Evolutionary conservation across 1,139 yeast species (phyloP).

Genomic region (Komagataea norvegica): DNA sequence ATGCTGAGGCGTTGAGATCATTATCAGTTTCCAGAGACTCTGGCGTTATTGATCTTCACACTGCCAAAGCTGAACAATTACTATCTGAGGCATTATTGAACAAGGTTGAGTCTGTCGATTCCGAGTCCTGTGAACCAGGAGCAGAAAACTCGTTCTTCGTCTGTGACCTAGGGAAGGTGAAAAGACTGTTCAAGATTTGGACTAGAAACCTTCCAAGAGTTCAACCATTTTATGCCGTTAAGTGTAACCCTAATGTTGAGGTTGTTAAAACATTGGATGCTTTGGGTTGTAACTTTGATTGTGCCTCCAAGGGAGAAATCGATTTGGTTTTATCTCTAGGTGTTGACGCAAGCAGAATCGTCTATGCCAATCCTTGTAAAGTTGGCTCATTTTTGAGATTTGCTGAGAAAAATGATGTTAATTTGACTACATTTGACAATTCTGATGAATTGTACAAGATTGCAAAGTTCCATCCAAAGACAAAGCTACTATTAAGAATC

Average conservation of each 20-base stretch:
- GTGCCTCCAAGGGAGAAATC: conserved; percentile 89
- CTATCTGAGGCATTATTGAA: conserved; percentile 40
- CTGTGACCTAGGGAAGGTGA: conserved; percentile 75
- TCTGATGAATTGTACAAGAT: conserved; percentile 78
- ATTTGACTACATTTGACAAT: conserved; percentile 86
- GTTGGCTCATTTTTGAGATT: conserved; percentile 73
- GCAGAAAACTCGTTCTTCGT: conserved; percentile 87
- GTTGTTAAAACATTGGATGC: conserved; percentile 54
- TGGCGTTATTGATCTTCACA: conserved; percentile 14
- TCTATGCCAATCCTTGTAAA: conserved; percentile 95
- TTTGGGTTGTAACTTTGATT: conserved; percentile 79
- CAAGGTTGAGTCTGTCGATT: conserved; percentile 47
- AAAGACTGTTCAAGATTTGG: conserved; percentile 63
- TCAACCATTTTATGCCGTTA: conserved; percentile 86
- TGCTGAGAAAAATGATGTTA: conserved; percentile 53
- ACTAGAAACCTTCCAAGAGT: conserved; percentile 59
- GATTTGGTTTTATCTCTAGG: conserved; percentile 60
- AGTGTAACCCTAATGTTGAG: conserved; percentile 75
- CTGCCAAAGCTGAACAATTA: conserved; percentile 19
- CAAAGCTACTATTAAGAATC: conserved; percentile 71
- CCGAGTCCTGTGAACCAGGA: conserved; percentile 63
- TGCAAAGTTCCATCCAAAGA: conserved; percentile 59
- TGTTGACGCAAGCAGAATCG: conserved; percentile 58
- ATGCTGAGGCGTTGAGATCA: conserved; percentile 1
- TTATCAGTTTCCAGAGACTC: neutral